Conservation (phyloP, 257 asterid genomes). For the Eucommia ulmoides region DNA sequence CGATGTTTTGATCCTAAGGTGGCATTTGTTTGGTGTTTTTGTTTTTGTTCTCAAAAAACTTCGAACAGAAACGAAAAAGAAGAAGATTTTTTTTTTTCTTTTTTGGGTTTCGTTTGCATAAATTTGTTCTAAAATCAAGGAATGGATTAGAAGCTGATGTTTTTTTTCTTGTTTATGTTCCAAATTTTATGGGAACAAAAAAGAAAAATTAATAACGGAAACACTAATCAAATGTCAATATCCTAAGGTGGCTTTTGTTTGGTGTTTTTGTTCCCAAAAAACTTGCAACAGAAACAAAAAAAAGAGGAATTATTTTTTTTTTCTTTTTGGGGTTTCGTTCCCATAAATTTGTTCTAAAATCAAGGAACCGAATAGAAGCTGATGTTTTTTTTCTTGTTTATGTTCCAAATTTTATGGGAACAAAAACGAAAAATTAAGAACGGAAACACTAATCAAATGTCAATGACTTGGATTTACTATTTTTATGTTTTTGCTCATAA, state of each 20-base stretch:
- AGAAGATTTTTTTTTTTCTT: too few species aligned
- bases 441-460: too few species aligned
- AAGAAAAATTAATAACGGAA: background rate
- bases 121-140: background rate
- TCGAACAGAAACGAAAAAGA: background rate
- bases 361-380: background rate
- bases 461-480: too few species aligned
- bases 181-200: too few species aligned
- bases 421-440: too few species aligned
- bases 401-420: too few species aligned
- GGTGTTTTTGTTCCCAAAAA: background rate
- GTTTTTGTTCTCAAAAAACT: too few species aligned
- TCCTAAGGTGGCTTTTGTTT: background rate
- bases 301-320: background rate
- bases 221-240: background rate
- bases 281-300: background rate
- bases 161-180: too few species aligned
- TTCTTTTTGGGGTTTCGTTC: background rate
- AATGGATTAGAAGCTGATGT: background rate
- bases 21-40: too few species aligned
- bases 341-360: background rate
- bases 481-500: too few species aligned
- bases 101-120: background rate
- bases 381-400: too few species aligned
- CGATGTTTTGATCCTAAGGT: too few species aligned